Evolutionary conservation across 768 basidiomycete genomes (phyloP).

Genomic region (Coprinellus micaceus): DNA sequence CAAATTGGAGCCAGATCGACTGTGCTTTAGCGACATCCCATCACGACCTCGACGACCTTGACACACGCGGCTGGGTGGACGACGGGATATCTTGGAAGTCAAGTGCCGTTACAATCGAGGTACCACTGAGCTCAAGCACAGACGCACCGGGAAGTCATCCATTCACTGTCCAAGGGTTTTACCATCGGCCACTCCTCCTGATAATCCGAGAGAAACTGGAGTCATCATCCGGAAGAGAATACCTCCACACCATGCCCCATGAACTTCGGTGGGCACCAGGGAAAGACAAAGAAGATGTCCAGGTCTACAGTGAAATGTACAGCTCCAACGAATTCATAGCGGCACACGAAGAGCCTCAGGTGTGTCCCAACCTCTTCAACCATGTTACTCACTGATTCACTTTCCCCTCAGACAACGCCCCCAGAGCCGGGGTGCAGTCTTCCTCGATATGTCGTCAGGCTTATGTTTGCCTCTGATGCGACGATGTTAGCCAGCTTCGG

Average conservation of each 20-base stretch:
- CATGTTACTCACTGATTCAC: not conserved
- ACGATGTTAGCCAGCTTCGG: slow-evolving; percentile 33
- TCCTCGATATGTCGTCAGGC: slow-evolving; percentile 16
- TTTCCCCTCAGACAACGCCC: not conserved
- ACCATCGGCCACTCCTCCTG: not conserved
- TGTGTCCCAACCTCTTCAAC: not conserved
- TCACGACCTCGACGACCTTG: not conserved
- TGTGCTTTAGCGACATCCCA: not conserved
- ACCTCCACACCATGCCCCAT: slow-evolving; percentile 14
- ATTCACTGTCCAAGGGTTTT: not conserved
- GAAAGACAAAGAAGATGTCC: slow-evolving; percentile 6
- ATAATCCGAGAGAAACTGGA: not conserved
- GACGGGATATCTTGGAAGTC: not conserved
- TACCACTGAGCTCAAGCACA: not conserved
- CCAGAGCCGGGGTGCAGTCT: slow-evolving; percentile 8
- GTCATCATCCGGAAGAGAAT: not conserved
- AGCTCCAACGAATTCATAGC: slow-evolving; percentile 16
- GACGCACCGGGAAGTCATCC: not conserved
- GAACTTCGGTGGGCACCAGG: slow-evolving; percentile 10
- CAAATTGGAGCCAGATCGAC: not conserved
- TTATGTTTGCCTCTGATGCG: slow-evolving; percentile 31
- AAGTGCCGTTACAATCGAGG: not conserved
- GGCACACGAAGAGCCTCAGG: slow-evolving; percentile 13
- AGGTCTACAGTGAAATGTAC: slow-evolving; percentile 17
- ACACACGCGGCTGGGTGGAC: not conserved